A percentile compares a stretch with the other conserved stretches of the same genome.
Conservation (phyloP, 371 early-diverging fungal genomes). For the Hamiltosporidium magnivora region DNA sequence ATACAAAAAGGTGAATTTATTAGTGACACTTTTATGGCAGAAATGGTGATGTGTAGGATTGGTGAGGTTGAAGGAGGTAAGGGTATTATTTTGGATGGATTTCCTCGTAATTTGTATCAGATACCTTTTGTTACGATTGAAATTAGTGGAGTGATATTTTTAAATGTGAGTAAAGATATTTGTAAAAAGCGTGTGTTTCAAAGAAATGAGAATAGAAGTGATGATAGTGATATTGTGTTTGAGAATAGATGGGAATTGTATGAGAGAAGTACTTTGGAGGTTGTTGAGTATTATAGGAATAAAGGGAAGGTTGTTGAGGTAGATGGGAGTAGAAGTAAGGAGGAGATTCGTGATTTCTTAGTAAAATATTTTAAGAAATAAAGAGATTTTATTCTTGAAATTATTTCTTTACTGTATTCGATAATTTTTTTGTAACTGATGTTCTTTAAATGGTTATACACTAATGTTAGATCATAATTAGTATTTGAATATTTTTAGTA, state of each 20-base stretch:
- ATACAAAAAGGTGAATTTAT: conserved; percentile 38
- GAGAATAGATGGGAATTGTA: conserved; percentile 22
- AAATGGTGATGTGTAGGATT: conserved; percentile 28
- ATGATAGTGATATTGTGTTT: conserved; percentile 35
- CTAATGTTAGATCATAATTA: too few species aligned
- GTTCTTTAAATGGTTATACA: too few species aligned
- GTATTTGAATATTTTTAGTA: too few species aligned
- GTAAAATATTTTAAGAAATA: too few species aligned
- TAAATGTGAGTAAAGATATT: conserved; percentile 21
- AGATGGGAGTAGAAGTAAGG: conserved; percentile 7
- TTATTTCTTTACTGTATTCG: too few species aligned
- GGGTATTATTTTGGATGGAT: conserved; percentile 55
- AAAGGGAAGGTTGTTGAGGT: conserved; percentile 16
- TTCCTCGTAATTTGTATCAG: conserved; percentile 50
- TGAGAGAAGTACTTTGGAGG: conserved; percentile 27
- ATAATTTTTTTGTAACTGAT: too few species aligned
- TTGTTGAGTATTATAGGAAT: conserved; percentile 30
- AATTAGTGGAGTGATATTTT: conserved; percentile 16
- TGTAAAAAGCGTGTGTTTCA: conserved; percentile 31
- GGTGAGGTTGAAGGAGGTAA: neutral
- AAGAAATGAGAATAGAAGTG: conserved; percentile 32
- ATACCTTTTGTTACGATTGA: conserved; percentile 18
- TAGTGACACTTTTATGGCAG: conserved; percentile 33
- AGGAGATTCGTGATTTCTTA: too few species aligned
- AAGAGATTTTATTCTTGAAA: too few species aligned